Evolutionary conservation across 2,329 filamentous ascomycete species (phyloP).

Genomic region (Diaporthe sp.): DNA sequence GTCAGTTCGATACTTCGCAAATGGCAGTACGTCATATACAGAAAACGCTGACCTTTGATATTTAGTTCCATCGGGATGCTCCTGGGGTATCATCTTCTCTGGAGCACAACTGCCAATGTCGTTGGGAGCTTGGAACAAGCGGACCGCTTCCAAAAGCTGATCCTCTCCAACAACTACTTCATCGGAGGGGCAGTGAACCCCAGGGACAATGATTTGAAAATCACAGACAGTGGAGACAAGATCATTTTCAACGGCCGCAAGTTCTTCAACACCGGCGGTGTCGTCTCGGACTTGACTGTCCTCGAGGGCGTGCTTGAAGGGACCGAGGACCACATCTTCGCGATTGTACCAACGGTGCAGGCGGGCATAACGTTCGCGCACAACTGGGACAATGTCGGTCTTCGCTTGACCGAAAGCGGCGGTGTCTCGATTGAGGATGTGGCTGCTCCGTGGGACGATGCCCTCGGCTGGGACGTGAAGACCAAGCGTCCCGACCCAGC

Average conservation of each 20-base stretch:
- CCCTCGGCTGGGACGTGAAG: conserved; percentile 69
- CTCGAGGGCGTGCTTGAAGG: conserved; percentile 73
- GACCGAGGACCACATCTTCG: conserved; percentile 74
- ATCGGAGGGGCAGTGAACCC: conserved; percentile 77
- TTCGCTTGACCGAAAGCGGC: conserved; percentile 75
- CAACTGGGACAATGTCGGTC: conserved; percentile 76
- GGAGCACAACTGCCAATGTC: conserved; percentile 72
- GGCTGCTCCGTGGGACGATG: conserved; percentile 70
- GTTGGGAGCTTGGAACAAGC: conserved; percentile 73
- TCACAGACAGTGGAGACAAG: conserved; percentile 66
- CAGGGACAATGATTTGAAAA: conserved; percentile 72
- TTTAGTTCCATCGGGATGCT: conserved; percentile 73
- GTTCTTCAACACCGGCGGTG: conserved; percentile 77
- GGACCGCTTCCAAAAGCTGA: conserved; percentile 68
- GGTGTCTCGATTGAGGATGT: conserved; percentile 73
- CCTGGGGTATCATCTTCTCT: conserved; percentile 75
- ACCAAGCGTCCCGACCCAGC: conserved; percentile 65
- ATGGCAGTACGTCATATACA: too few species aligned
- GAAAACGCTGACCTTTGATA: neutral
- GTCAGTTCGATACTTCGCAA: conserved; percentile 48
- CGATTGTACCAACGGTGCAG: conserved; percentile 70
- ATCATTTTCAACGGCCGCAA: conserved; percentile 74
- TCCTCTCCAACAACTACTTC: conserved; percentile 76
- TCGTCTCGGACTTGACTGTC: conserved; percentile 75
- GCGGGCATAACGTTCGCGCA: conserved; percentile 69